These are phyloP conservation scores for Pogostemon cablin DNA, from an alignment of 257 asterid species.

Conservation along the genomic window DNA sequence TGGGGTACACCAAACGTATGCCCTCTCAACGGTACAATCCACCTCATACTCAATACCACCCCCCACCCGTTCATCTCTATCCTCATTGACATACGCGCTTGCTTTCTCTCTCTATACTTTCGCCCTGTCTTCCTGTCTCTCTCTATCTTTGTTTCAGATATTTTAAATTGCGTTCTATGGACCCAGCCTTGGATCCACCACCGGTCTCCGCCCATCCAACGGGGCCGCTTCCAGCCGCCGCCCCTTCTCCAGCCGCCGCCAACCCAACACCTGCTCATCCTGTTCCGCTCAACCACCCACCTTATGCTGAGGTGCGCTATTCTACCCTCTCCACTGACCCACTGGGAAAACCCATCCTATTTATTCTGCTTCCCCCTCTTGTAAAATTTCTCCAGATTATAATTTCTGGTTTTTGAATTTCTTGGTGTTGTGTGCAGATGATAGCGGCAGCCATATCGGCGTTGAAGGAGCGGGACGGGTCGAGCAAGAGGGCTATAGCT, in stretches of 20 bases:
- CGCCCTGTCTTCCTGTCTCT: conserved; percentile 10
- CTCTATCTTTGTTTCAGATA: conserved; percentile 25
- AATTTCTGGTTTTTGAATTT: conserved; percentile 1
- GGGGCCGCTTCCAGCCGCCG: conserved; percentile 22
- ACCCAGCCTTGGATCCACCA: conserved; percentile 47
- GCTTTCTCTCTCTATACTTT: conserved; percentile 9
- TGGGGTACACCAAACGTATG: no score
- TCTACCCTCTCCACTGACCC: not conserved
- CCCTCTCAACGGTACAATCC: conserved; percentile 42
- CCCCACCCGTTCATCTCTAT: conserved; percentile 39
- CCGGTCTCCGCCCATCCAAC: conserved; percentile 38
- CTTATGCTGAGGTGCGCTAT: conserved; percentile 56
- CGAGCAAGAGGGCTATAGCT: conserved; percentile 68
- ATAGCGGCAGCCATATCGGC: conserved; percentile 64
- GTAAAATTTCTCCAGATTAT: not conserved
- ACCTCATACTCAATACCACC: conserved; percentile 27
- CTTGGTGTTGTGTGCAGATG: conserved; percentile 49
- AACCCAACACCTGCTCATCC: conserved; percentile 28
- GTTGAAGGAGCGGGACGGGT: conserved; percentile 67
- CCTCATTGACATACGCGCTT: conserved; percentile 22
- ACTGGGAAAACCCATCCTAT: not conserved
- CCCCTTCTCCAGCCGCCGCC: conserved; percentile 19
- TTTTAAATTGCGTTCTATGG: conserved; percentile 41
- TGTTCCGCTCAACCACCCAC: conserved; percentile 46
- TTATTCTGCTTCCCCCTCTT: not conserved